These are phyloP conservation scores for Pontederia crassipes DNA, from an alignment of 176 grass and related monocot species.

Conservation along the genomic window DNA sequence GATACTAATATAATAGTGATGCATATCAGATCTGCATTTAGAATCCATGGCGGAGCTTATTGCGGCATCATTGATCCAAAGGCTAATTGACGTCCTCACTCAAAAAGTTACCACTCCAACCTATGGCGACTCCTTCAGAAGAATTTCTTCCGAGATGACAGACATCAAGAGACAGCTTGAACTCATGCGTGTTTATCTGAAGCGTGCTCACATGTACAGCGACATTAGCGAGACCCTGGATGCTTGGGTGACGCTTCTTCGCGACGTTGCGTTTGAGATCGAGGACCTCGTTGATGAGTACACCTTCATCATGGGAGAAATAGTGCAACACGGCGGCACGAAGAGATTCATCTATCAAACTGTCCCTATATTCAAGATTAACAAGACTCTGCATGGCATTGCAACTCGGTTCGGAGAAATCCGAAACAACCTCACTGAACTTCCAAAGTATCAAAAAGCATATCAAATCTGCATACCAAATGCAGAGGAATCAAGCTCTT, in stretches of 20 bases:
- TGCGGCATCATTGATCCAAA: too few relatives aligned
- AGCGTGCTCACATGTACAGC: neutral
- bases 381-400: slow-evolving; percentile 4
- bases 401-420: neutral
- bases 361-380: slow-evolving; percentile 3
- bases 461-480: neutral
- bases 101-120: too few relatives aligned
- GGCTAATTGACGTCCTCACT: too few relatives aligned
- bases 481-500: neutral
- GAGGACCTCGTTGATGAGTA: slow-evolving; percentile 32
- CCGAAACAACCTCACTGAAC: too few relatives aligned
- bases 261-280: slow-evolving; percentile 26
- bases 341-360: neutral
- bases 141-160: too few relatives aligned
- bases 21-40: too few relatives aligned
- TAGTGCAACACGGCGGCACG: neutral
- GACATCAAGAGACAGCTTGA: slow-evolving; percentile 14
- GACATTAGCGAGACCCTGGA: neutral
- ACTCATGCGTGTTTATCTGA: neutral
- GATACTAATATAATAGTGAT: too few relatives aligned
- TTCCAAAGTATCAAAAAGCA: neutral
- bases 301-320: slow-evolving; percentile 4
- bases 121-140: too few relatives aligned
- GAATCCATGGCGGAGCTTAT: too few relatives aligned
- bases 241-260: slow-evolving; percentile 20